Evolutionary conservation across 2,329 filamentous ascomycete species (phyloP), one percentile per base, ranked within the genome.

Genomic region (Aspergillus glaucus): DNA sequence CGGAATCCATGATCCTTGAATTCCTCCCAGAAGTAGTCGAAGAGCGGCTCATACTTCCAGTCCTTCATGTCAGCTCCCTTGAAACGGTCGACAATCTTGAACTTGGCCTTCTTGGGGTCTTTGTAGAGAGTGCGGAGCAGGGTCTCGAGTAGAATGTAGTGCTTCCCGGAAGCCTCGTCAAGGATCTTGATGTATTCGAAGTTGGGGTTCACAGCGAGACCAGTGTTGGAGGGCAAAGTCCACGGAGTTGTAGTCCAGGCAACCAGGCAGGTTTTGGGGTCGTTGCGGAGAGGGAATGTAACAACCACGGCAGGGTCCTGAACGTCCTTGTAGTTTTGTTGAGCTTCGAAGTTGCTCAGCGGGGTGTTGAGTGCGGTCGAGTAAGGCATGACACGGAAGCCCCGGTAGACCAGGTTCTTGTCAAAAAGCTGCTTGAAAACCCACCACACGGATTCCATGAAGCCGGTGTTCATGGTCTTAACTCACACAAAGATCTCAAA

Each of bases 371-470:
- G 79, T 14, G 86, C 89, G 2, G 90, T 96, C 26, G 89, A 95
- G 70, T 93, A 97, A 10, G 92, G 92, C 88, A 97, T 93, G 54
- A 97, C 89, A 63, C 85, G 84, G 70, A 93, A 87, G 40, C 89
- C 91, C 58, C 89, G 87, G 68, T 96, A 97, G 48, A 96, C 89
- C 53, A 86, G 78, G 49, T 84, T 87, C 72, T 95, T 95, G 60
- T 95, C 87, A 67, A 88, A 94, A 21, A 96, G 78, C 66, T 92
- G 83, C 75, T 93, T 94, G 77, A 95, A 95, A 15, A 93, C 87
- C 91, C 92, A 96, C 92, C 92, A 97, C 56, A 88, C 83, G 0
- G 87, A 86, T 74, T 96, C 92, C 92, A 96, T 97, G 73, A 94
- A 97, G 17, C 77, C 84, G n/a, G 85, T 79, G 67, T 97, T 86